Conservation (phyloP, 352 stramenopile species). For the Phytophthora niederhauseri region DNA sequence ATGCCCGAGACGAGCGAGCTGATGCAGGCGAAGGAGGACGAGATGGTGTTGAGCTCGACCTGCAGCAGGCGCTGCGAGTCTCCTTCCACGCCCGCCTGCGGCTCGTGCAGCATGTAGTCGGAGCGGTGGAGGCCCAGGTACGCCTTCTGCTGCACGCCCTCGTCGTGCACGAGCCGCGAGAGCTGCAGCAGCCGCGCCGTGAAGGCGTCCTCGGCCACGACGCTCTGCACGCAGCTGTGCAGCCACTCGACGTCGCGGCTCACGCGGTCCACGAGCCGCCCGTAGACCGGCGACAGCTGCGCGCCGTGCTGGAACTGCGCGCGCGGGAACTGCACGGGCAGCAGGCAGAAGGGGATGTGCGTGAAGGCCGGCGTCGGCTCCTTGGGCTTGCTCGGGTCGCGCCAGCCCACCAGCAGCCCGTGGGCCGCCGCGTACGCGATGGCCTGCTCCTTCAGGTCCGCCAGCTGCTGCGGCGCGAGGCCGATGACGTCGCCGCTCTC, state of each 20-base stretch:
- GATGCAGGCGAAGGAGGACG: constrained; percentile 97
- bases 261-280: constrained; percentile 78
- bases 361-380: constrained; percentile 57
- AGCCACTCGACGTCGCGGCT: constrained; percentile 85
- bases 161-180: constrained; percentile 67
- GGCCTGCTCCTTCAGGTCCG: constrained; percentile 67
- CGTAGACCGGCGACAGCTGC: constrained; percentile 74
- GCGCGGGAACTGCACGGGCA: constrained; percentile 69
- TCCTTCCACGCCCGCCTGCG: constrained; percentile 37
- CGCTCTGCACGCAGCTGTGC: constrained; percentile 67
- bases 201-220: constrained; percentile 90
- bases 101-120: constrained; percentile 96
- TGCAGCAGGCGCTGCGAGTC: constrained; percentile 85
- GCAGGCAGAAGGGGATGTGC: constrained; percentile 78
- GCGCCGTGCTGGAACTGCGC: constrained; percentile 71
- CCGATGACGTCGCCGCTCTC: constrained; percentile 49
- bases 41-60: constrained; percentile 99
- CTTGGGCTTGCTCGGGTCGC: constrained; percentile 33
- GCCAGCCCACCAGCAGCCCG: constrained; percentile 73
- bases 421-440: constrained; percentile 78
- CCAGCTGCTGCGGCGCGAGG: constrained; percentile 46
- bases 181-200: constrained; percentile 81
- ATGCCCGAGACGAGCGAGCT: constrained; percentile 92
- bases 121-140: constrained; percentile 93
- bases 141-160: constrained; percentile 79